These are phyloP conservation scores for Malbranchea cinnamomea DNA, from an alignment of 2,329 filamentous ascomycete species.

Conservation along the genomic window DNA sequence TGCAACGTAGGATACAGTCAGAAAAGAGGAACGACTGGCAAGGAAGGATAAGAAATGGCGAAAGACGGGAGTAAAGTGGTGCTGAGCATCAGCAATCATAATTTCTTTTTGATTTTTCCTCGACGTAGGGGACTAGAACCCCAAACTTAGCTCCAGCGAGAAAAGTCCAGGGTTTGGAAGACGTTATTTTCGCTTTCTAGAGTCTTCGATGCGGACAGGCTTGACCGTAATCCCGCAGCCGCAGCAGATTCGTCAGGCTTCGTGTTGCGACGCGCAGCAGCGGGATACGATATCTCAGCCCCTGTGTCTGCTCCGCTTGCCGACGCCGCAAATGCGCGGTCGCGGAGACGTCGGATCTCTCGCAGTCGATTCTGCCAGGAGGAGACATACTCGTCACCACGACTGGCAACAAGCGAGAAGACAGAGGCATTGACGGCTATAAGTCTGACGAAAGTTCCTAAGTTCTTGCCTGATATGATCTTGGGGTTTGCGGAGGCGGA, in stretches of 20 bases:
- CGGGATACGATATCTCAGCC: too few relatives aligned
- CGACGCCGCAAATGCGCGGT: constrained; percentile 27
- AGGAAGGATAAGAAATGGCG: too few relatives aligned
- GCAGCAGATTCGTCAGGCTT: constrained; percentile 22
- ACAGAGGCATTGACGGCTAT: constrained; percentile 87
- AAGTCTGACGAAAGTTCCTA: constrained; percentile 75
- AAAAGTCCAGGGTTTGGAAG: constrained; percentile 27
- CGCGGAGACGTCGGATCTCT: constrained; percentile 69
- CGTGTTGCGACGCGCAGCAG: constrained; percentile 21
- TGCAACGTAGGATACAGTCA: too few relatives aligned
- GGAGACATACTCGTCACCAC: constrained; percentile 63
- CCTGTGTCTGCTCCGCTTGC: constrained; percentile 19
- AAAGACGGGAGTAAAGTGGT: too few relatives aligned
- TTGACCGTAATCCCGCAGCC: constrained; percentile 20
- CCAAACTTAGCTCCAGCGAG: too few relatives aligned
- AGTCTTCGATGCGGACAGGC: constrained; percentile 24
- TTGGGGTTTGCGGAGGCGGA: constrained; percentile 82
- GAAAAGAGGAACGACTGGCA: too few relatives aligned
- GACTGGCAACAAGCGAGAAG: constrained; percentile 78
- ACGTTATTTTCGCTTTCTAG: constrained; percentile 23
- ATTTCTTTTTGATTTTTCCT: too few relatives aligned
- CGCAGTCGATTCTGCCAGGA: constrained; percentile 79
- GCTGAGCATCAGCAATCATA: too few relatives aligned
- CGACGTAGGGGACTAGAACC: too few relatives aligned
- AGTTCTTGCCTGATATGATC: constrained; percentile 66